Conservation (phyloP, 2,329 filamentous ascomycete genomes). For the Aspergillus clavatus region DNA sequence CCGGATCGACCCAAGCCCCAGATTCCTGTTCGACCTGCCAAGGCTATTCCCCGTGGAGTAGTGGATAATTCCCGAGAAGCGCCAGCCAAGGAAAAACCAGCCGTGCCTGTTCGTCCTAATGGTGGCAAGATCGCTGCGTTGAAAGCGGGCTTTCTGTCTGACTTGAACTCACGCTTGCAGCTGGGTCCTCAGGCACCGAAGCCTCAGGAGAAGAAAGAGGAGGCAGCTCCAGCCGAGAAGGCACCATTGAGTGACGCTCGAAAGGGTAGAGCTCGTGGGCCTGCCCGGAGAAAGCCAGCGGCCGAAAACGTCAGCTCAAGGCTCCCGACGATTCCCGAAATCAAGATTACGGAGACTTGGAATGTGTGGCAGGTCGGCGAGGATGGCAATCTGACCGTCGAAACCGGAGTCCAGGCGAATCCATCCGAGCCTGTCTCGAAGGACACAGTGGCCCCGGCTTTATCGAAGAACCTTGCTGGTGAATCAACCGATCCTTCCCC, state of each 20-base stretch:
- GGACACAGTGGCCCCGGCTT: constrained; percentile 23
- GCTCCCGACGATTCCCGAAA: constrained; percentile 33
- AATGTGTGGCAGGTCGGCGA: constrained; percentile 37
- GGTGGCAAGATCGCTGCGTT: constrained; percentile 86
- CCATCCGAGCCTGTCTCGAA: constrained; percentile 13
- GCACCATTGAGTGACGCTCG: constrained; percentile 80
- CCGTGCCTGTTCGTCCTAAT: constrained; percentile 70
- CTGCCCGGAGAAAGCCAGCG: constrained; percentile 67
- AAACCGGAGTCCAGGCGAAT: constrained; percentile 12
- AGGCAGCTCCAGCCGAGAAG: constrained; percentile 63
- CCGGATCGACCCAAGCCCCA: constrained; percentile 60
- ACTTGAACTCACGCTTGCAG: constrained; percentile 83
- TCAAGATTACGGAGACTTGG: constrained; percentile 37
- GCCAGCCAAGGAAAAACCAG: constrained; percentile 68
- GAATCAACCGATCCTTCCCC: constrained; percentile 30
- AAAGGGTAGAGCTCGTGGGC: constrained; percentile 84
- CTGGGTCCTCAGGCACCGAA: constrained; percentile 76
- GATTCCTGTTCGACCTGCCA: constrained; percentile 62
- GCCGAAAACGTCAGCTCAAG: constrained; percentile 51
- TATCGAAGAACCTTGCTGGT: constrained; percentile 33
- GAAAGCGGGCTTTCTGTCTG: constrained; percentile 86
- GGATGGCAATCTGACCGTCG: constrained; percentile 32
- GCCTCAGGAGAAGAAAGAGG: constrained; percentile 63
- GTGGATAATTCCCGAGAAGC: constrained; percentile 33
- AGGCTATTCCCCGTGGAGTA: constrained; percentile 36